Evolutionary conservation across 306 rosid genomes (phyloP).

Genomic region (Cucurbita argyrosperma): DNA sequence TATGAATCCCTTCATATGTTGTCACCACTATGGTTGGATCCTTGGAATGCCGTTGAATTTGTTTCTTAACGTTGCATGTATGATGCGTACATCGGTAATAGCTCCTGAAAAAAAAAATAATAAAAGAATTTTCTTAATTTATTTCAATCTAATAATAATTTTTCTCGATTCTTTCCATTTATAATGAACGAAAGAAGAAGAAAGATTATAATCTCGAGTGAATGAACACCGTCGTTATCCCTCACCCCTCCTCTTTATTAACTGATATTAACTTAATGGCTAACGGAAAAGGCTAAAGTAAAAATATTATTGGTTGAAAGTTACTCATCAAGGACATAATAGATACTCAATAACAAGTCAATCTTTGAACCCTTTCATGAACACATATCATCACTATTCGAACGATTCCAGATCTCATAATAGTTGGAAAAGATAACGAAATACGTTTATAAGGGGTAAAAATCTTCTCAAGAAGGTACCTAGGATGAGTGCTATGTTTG

Average conservation of each 20-base stretch:
- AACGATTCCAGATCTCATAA: no score
- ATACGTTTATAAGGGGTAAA: no score
- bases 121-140: background rate
- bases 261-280: background rate
- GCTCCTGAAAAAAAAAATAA: background rate
- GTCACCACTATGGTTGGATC: slow-evolving; percentile 13
- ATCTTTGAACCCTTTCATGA: background rate
- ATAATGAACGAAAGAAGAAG: background rate
- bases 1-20: slow-evolving; percentile 18
- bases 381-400: background rate
- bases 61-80: slow-evolving; percentile 19
- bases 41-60: slow-evolving; percentile 15
- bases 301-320: no score
- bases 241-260: no score
- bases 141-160: background rate
- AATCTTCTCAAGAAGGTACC: background rate
- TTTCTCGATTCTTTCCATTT: background rate
- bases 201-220: no score
- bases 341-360: background rate
- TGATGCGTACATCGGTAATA: slow-evolving; percentile 13
- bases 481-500: background rate
- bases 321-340: background rate
- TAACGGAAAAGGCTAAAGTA: background rate
- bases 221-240: no score
- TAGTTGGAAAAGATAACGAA: no score